These are phyloP conservation scores for Musa itinerans DNA, from an alignment of 176 grass and related monocot genomes.

Conservation along the genomic window DNA sequence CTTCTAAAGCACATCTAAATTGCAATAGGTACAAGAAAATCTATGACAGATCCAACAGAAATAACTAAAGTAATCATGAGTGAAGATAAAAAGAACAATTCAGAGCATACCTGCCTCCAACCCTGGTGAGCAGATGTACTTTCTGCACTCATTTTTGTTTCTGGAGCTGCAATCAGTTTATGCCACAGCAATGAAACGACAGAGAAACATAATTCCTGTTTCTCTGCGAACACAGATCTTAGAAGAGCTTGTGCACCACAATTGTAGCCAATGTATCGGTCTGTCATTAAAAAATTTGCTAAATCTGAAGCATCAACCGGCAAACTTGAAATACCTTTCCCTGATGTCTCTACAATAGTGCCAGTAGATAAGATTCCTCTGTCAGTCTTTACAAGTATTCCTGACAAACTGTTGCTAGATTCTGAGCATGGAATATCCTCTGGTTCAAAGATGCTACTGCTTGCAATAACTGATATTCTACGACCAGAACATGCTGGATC, in stretches of 20 bases:
- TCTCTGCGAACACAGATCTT: constrained; percentile 79
- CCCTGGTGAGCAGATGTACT: constrained; percentile 98
- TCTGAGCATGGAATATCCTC: too few species aligned
- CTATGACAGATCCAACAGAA: neutral
- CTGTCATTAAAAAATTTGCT: constrained; percentile 95
- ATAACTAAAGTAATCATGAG: neutral
- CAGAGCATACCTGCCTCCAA: constrained; percentile 72
- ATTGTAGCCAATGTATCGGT: constrained; percentile 63
- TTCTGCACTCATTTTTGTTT: constrained; percentile 97
- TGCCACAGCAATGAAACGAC: constrained; percentile 96
- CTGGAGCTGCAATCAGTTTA: constrained; percentile 87
- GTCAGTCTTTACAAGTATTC: too few species aligned
- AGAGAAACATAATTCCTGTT: constrained; percentile 95
- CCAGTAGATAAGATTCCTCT: constrained; percentile 13
- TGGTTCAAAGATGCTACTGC: too few species aligned
- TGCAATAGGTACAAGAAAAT: neutral
- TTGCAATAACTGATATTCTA: too few species aligned
- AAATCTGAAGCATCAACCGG: constrained; percentile 86
- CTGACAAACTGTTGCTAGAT: too few species aligned
- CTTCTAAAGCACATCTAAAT: neutral
- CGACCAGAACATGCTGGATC: constrained; percentile 5
- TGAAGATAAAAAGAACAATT: neutral
- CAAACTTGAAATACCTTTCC: constrained; percentile 63
- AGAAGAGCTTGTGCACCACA: constrained; percentile 61
- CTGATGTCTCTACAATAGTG: constrained; percentile 54